phyloP scores from a whole-genome alignment of 345 rosid genomes.

The Jatropha curcas region DNA sequence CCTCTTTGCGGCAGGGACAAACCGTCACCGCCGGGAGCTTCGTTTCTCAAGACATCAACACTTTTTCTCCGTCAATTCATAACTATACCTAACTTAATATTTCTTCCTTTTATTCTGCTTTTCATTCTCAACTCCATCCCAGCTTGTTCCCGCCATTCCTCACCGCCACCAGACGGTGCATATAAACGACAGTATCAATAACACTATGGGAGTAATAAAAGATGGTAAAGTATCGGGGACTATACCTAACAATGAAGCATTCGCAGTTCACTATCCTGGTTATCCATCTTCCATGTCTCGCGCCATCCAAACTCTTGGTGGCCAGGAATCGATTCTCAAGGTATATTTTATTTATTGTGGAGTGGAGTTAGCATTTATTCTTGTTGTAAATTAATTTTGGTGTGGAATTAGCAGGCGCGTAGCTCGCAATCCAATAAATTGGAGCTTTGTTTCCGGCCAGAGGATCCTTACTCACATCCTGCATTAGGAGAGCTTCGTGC shows the following conservation, averaged over 20 bases:
- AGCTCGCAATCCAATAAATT: conserved; percentile 54
- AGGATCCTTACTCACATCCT: conserved; percentile 87
- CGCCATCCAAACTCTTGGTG: conserved; percentile 81
- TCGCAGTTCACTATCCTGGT: conserved; percentile 80
- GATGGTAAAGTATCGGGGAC: conserved; percentile 66
- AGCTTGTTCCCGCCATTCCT: neutral
- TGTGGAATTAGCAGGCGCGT: conserved; percentile 45
- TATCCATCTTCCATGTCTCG: conserved; percentile 75
- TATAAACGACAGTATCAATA: neutral
- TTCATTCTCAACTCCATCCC: neutral
- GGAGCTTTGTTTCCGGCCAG: conserved; percentile 85
- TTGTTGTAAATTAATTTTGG: neutral
- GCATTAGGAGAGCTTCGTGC: conserved; percentile 62
- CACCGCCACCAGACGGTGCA: neutral
- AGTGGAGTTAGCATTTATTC: too few species aligned
- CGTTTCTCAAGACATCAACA: too few species aligned
- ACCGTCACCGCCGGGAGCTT: neutral
- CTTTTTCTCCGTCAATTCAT: neutral
- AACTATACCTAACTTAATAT: neutral
- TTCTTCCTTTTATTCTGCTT: neutral
- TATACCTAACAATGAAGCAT: conserved; percentile 55
- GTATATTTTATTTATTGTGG: conserved; percentile 23
- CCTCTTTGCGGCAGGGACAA: neutral
- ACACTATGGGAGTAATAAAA: conserved; percentile 68
- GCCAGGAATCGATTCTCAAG: conserved; percentile 61